A percentile compares a stretch with the other conserved stretches of the same genome.
phyloP scores from a whole-genome alignment of 2,329 filamentous ascomycete genomes.

The Neurospora sp. region DNA sequence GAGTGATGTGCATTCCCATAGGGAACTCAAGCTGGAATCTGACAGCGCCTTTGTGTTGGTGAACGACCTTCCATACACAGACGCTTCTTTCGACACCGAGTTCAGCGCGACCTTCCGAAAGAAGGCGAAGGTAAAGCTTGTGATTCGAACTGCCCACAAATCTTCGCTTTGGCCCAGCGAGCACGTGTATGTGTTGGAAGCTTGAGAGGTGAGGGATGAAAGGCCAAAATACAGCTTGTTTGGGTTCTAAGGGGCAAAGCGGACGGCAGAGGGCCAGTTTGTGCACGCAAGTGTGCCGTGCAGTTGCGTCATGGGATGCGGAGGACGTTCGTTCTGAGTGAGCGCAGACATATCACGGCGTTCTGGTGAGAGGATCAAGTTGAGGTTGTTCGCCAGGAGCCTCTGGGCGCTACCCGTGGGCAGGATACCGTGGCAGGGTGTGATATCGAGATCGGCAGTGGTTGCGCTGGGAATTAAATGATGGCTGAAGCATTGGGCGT shows the following conservation, averaged over 20 bases:
- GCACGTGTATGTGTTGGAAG: background rate
- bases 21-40: background rate
- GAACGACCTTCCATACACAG: fast-evolving
- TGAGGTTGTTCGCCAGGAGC: background rate
- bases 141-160: background rate
- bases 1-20: background rate
- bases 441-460: background rate
- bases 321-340: background rate
- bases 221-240: no score
- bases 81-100: background rate
- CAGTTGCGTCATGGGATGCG: background rate
- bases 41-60: background rate
- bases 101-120: background rate
- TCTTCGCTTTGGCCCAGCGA: background rate
- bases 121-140: background rate
- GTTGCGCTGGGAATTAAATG: background rate
- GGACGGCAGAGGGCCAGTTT: background rate
- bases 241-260: no score
- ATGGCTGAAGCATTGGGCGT: background rate
- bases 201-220: background rate
- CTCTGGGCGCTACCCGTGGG: background rate
- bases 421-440: background rate
- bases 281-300: background rate
- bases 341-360: background rate
- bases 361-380: background rate